Base-by-base conservation (phyloP, 805 yeast genomes). In the Saturnispora ahearnii region DNA sequence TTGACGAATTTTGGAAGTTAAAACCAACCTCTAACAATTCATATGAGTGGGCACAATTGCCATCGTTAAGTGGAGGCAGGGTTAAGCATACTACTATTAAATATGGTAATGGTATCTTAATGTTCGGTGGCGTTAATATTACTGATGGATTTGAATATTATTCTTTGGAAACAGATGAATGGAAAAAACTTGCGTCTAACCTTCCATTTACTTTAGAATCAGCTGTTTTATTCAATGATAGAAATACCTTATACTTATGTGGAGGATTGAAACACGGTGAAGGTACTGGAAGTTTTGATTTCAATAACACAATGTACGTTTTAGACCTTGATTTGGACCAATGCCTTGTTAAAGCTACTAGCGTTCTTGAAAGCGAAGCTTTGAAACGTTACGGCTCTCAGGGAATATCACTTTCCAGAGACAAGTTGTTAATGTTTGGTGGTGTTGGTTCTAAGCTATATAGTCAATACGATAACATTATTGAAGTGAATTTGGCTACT, bases 1-100 rank as follows among this genome's bases (percentile, higher is more conserved):
- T 77, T 24, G 30, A 57, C 5, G 82, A 78, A 44, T 59, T 67
- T 30, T 78, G 80, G 79, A 46, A 62, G 4, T 58, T 73, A 5
- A 21, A n/a, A 10, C 26, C 22, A 2, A 48, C 48, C 2, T 53
- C 57, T 29, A 48, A 49, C 3, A 30, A 29, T 11, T 4, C 28
- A 3, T 58, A 55, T 12, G 33, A 46, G 4, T 83, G 88, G 88
- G 46, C 41, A 1, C 49, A 59, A 41, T 53, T 66, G 1, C 59
- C 61, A 0, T 59, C 65, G 7, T 53, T 83, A 32, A 77, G 79
- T 0, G 55, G 59, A 2, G 62, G 75, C 5, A 68, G 87, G 46
- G 73, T 70, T 38, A 68, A 87, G 49, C 89, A 83, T 62, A 53
- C 70, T 1, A 59, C 76, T 2, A 69, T 72, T 15, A 55, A 53